These are phyloP conservation scores for Boletus reticulatus DNA, from an alignment of 768 basidiomycete species.

Conservation along the genomic window DNA sequence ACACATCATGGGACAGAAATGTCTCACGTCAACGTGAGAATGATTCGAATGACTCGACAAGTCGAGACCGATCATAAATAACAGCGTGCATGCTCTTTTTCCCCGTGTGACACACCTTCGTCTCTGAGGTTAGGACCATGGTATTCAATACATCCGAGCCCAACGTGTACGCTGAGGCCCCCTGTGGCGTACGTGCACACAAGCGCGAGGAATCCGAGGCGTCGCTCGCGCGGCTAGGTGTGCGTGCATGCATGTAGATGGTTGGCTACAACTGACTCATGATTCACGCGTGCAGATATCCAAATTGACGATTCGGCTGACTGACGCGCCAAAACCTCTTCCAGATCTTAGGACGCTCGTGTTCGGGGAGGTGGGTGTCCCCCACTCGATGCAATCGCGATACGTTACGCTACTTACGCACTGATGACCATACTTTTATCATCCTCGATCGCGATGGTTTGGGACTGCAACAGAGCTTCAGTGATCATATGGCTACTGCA, in stretches of 20 bases:
- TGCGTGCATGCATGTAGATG: conserved; percentile 6
- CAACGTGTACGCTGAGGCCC: neutral
- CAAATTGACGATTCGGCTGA: conserved; percentile 47
- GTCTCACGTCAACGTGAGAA: neutral
- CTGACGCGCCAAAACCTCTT: conserved; percentile 49
- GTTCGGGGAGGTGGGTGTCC: conserved; percentile 52
- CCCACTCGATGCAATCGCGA: no score
- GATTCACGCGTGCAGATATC: conserved; percentile 16
- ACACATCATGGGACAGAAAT: no score
- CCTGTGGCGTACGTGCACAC: neutral
- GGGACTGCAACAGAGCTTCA: neutral
- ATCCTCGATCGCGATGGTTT: no score
- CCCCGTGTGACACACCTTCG: no score
- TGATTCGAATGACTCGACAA: no score
- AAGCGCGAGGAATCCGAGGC: neutral
- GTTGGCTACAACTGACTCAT: no score
- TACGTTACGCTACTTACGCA: no score
- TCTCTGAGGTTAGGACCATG: no score
- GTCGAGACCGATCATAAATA: neutral
- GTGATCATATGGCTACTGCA: conserved; percentile 76
- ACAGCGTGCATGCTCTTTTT: no score
- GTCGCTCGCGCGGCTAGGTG: conserved; percentile 13
- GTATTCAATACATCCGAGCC: neutral
- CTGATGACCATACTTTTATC: no score
- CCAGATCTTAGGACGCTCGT: conserved; percentile 45